Conservation (phyloP, 495 filamentous ascomycete species). For the Letharia lupina region DNA sequence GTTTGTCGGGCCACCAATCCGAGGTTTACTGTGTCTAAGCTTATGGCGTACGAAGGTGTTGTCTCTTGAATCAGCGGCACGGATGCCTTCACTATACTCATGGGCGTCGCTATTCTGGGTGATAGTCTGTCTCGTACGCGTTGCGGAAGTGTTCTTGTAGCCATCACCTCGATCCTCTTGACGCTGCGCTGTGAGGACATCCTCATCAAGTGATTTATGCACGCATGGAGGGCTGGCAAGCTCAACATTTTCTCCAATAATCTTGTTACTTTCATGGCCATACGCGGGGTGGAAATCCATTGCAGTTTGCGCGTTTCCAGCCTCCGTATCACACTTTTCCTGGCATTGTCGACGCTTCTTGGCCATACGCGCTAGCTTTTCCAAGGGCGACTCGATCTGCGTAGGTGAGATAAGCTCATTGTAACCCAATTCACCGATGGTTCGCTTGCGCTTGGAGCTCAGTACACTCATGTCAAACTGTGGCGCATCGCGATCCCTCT, state of each 20-base stretch:
- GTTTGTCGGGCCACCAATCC: background rate
- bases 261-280: background rate
- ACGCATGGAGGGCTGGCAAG: background rate
- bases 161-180: background rate
- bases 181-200: background rate
- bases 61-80: background rate
- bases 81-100: background rate
- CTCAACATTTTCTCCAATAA: background rate
- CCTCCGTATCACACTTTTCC: background rate
- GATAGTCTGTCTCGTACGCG: background rate
- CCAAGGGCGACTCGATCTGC: background rate
- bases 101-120: background rate
- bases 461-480: background rate
- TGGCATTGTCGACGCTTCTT: background rate
- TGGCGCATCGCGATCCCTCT: background rate
- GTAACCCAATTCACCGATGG: background rate
- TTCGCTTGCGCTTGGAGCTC: background rate
- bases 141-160: background rate
- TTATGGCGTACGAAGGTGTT: background rate
- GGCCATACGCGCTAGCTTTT: background rate
- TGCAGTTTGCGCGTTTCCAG: background rate
- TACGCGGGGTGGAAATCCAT: background rate
- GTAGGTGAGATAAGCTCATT: constrained; percentile 1
- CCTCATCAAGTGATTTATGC: background rate
- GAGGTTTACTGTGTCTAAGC: background rate